Evolutionary conservation across 2,329 filamentous ascomycete genomes (phyloP).

Genomic region (Lithohypha guttulata): DNA sequence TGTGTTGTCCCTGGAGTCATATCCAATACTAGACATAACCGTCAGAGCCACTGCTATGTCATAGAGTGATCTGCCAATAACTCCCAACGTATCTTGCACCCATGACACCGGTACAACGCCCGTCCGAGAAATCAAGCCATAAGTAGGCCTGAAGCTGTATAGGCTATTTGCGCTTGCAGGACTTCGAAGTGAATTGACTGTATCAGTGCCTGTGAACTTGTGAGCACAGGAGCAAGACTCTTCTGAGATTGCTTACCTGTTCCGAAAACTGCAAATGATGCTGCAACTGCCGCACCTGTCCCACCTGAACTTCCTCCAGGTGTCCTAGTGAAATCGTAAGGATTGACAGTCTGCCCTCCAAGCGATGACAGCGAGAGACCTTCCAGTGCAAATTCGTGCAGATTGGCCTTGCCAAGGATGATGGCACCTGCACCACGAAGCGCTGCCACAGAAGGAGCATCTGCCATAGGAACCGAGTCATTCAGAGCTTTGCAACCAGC

Average conservation of each 20-base stretch:
- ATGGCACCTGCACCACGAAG: conserved; percentile 44
- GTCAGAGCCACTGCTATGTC: conserved; percentile 43
- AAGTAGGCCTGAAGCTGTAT: conserved; percentile 86
- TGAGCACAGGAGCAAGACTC: not conserved
- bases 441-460: conserved; percentile 42
- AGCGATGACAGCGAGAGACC: conserved; percentile 52
- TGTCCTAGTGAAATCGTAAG: conserved; percentile 55
- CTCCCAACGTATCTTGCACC: conserved; percentile 78
- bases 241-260: conserved; percentile 38
- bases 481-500: conserved; percentile 43
- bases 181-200: conserved; percentile 75
- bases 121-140: conserved; percentile 76
- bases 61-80: conserved; percentile 47
- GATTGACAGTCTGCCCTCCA: conserved; percentile 55
- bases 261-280: conserved; percentile 47
- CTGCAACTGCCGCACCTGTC: conserved; percentile 49
- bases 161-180: conserved; percentile 78
- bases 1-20: conserved; percentile 42
- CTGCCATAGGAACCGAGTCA: conserved; percentile 34
- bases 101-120: conserved; percentile 88
- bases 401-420: conserved; percentile 50
- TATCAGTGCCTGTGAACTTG: conserved; percentile 61
- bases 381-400: conserved; percentile 55
- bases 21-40: conserved; percentile 44
- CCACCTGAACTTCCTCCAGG: conserved; percentile 56